These are phyloP conservation scores for Solanum rostratum DNA, from an alignment of 257 asterid genomes.

Conservation along the genomic window DNA sequence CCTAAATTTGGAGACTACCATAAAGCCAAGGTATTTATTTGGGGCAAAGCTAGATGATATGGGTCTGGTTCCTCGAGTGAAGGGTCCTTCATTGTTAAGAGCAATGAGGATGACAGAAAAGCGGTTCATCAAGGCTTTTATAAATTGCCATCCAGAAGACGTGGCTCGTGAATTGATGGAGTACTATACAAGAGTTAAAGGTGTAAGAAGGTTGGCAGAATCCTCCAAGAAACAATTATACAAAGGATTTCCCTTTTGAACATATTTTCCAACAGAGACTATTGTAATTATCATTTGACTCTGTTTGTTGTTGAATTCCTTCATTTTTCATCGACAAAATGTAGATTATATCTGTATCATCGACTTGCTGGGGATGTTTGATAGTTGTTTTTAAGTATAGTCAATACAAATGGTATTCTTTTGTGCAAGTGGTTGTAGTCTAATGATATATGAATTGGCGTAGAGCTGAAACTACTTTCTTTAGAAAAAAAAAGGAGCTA, in stretches of 20 bases:
- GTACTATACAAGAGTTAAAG: slow-evolving; percentile 34
- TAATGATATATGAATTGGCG: background rate
- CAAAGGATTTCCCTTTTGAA: slow-evolving; percentile 64
- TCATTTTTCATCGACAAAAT: background rate
- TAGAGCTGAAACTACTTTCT: background rate
- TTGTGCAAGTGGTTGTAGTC: background rate
- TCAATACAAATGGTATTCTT: background rate
- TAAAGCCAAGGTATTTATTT: slow-evolving; percentile 54
- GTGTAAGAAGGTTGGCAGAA: slow-evolving; percentile 57
- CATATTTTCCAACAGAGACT: background rate
- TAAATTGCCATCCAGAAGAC: slow-evolving; percentile 39
- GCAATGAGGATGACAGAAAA: slow-evolving; percentile 74
- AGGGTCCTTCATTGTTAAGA: slow-evolving; percentile 42
- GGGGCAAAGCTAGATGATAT: slow-evolving; percentile 59
- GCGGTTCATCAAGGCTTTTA: slow-evolving; percentile 43
- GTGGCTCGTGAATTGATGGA: slow-evolving; percentile 39
- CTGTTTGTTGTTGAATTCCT: background rate
- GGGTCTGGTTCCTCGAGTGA: slow-evolving; percentile 55
- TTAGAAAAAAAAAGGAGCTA: background rate
- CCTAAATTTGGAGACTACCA: slow-evolving; percentile 39
- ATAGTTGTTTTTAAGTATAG: background rate
- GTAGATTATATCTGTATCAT: background rate
- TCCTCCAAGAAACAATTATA: slow-evolving; percentile 41
- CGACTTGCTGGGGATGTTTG: background rate
- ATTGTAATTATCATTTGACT: background rate